Base-by-base conservation (phyloP, 257 asterid genomes). In the Solanum verrucosum region DNA sequence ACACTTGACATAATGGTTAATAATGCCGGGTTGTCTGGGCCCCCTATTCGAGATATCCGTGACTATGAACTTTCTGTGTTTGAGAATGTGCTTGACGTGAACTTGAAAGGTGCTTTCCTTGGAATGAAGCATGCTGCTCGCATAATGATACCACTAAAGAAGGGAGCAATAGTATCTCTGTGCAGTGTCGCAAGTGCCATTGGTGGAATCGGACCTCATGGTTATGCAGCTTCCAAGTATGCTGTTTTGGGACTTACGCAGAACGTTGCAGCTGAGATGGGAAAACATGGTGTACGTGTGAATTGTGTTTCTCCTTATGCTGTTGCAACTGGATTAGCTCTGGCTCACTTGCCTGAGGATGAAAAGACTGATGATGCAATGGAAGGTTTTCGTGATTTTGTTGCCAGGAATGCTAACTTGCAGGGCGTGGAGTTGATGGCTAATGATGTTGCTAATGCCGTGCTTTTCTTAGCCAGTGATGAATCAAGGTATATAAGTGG, bases 61-160 rank as follows among this genome's bases (percentile, higher is more conserved):
- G 85, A 94, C 40, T 90, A 88, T n/a, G 95, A 94, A 2, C 90
- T 96, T 75, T 91, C 98, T 0, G n/a, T 40, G 23, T 97, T 97
- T 35, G 98, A 96, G 60, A 91, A 87, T 42, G 92, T 94, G 79
- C 91, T 97, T 27, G 96, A 94, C 18, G 85, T 94, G 56, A 95
- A 96, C 14, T 96, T 94, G 78, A 95, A 92, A 88, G 98, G 99
- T 4, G 95, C 90, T 49, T 97, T 97, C 89, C 87, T 93, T 3
- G 99, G 99, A 31, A 97, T 97, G 98, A 97, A 97, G 90, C 99
- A 96, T 15, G 99, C 98, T 0, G 98, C 98, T 40, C 96, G 97
- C 34, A 18, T 92, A n/a, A 96, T 97, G 99, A 93, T 96, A 37
- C 99, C 99, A 0, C 91, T 90, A 23, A 92, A 92, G 90, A 93